phyloP scores from a whole-genome alignment of 225 moss, liverwort and hornwort genomes.

The Straminergon stramineum region DNA sequence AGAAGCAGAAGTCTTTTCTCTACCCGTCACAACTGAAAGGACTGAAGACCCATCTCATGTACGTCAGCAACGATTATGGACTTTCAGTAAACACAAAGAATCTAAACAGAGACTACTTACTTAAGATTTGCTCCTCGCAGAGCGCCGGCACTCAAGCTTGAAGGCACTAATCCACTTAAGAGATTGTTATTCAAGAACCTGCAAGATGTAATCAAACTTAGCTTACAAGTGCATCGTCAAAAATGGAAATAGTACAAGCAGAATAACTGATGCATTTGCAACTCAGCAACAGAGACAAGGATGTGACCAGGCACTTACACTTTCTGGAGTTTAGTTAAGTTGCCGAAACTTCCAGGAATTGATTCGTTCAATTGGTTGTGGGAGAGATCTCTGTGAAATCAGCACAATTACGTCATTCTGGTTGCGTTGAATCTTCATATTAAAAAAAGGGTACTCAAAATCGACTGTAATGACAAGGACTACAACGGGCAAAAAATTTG shows the following conservation, averaged over 20 bases:
- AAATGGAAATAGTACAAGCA: neutral
- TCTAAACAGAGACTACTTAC: slow-evolving; percentile 14
- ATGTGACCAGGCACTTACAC: slow-evolving; percentile 31
- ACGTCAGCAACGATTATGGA: neutral
- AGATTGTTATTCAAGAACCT: slow-evolving; percentile 73
- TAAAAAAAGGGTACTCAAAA: neutral
- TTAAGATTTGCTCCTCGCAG: slow-evolving; percentile 71
- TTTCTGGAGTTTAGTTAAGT: slow-evolving; percentile 42
- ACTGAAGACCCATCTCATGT: neutral
- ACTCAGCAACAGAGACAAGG: neutral
- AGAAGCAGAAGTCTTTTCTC: neutral
- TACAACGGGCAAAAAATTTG: neutral
- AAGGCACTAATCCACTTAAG: slow-evolving; percentile 67
- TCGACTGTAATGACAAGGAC: neutral
- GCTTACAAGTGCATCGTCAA: neutral
- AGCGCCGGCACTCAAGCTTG: slow-evolving; percentile 50
- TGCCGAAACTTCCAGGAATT: slow-evolving; percentile 64
- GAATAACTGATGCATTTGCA: neutral
- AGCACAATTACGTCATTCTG: neutral
- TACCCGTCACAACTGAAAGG: neutral
- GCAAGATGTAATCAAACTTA: neutral
- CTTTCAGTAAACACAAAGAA: neutral
- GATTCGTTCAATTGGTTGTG: slow-evolving; percentile 54
- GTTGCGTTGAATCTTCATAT: neutral
- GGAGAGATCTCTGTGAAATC: slow-evolving; percentile 55